Evolutionary conservation across 2,329 filamentous ascomycete genomes (phyloP), one percentile per base, ranked within the genome.

Genomic region (Colletotrichum costaricense): DNA sequence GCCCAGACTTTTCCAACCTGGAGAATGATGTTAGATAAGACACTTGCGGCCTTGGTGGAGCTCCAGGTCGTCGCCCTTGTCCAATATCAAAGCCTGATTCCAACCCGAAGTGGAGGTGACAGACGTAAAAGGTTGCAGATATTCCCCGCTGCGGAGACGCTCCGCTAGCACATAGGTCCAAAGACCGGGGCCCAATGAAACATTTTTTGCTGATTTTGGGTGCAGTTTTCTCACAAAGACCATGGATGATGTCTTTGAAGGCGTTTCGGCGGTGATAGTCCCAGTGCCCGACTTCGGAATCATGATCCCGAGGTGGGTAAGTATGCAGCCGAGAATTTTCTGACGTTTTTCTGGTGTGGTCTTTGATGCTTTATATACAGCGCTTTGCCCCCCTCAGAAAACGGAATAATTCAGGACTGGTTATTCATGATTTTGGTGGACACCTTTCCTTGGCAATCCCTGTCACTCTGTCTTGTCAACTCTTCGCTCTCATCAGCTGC

Each of bases 11-110:
- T 24, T 19, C 62, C 33, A 42, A 19, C 11, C 33, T 5, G 49
- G 4, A 14, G 9, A 22, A 66, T 30, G 14, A 49, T 24, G 28
- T 52, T 57, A 71, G 67, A 70, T 70, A 73, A 70, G 62, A 46
- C 16, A 52, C 60, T 24, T 19, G 56, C 56, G 62, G 67, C 35
- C 22, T 49, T 26, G 19, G 56, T 73, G 71, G 71, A 49, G 56
- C 62, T 26, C 26, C 8, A 7, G 14, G 22, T 35, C 19, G 35
- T 14, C n/a, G 60, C 60, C 71, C 70, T 70, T 62, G 67, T 73
- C 71, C 60, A 73, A 60, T 66, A 62, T 73, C 67, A 30, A 66
- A 49, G 67, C 71, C 71, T 66, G 71, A 73, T 73, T 66, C 42
- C 60, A 42, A 71, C 67, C 71, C 55, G 62, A 73, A 62, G 67